These are phyloP conservation scores for Phytophthora capsici DNA, from an alignment of 352 stramenopile species.

Conservation along the genomic window DNA sequence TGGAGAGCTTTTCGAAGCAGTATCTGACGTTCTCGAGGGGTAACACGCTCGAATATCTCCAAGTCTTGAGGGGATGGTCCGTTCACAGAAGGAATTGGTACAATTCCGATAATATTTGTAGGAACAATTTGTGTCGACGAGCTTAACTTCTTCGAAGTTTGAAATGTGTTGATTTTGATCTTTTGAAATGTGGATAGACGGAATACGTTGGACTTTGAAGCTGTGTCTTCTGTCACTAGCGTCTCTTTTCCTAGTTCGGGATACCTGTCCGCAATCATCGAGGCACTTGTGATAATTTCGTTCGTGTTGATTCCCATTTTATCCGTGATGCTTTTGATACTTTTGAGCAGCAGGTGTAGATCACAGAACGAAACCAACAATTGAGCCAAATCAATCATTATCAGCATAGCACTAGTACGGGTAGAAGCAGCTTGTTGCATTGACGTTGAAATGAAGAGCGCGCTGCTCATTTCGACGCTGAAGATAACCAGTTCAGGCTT, in stretches of 20 bases:
- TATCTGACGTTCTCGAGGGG: constrained; percentile 1
- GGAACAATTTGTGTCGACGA: not conserved
- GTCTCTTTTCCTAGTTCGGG: constrained; percentile 9
- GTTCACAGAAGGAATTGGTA: not conserved
- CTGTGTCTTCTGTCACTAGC: not conserved
- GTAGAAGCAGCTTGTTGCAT: constrained; percentile 42
- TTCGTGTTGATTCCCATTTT: constrained; percentile 10
- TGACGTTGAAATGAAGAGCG: constrained; percentile 46
- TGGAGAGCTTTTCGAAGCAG: constrained; percentile 29
- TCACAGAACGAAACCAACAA: constrained; percentile 36
- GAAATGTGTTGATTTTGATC: not conserved
- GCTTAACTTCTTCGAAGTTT: not conserved
- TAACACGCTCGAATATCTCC: not conserved
- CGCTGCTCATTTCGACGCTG: constrained; percentile 54
- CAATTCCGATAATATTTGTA: not conserved
- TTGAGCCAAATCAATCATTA: constrained; percentile 39
- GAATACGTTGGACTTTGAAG: constrained; percentile 12
- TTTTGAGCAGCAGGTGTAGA: constrained; percentile 22
- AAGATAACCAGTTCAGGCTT: constrained; percentile 52
- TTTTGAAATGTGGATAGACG: constrained; percentile 3
- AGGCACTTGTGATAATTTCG: constrained; percentile 10
- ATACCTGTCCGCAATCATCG: constrained; percentile 8
- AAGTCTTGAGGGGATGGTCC: not conserved
- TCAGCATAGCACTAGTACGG: constrained; percentile 33
- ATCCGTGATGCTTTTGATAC: constrained; percentile 6